Conservation (phyloP, 495 filamentous ascomycete genomes). For the Jackrogersella minutella region DNA sequence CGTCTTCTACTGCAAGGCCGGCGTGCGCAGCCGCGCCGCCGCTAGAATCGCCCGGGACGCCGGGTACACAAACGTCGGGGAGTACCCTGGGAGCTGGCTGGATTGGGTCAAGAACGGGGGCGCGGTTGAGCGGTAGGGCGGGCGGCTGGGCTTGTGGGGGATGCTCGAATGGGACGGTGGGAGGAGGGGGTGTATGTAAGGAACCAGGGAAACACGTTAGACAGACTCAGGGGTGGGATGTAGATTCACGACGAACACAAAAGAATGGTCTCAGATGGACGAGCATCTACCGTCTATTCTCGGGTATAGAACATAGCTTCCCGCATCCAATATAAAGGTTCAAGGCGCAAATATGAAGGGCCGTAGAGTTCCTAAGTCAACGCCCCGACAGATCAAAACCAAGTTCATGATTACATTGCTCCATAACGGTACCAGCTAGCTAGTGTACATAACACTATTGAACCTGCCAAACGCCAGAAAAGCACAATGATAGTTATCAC, state of each 20-base stretch:
- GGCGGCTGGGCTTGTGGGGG: not conserved
- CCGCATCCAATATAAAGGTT: not conserved
- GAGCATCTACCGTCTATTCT: not conserved
- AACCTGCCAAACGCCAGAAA: constrained; percentile 30
- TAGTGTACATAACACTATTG: constrained; percentile 32
- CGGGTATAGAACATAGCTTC: not conserved
- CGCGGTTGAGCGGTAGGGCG: constrained; percentile 59
- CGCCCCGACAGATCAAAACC: not conserved
- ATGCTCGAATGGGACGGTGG: not conserved
- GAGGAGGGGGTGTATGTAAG: not conserved
- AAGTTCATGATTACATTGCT: constrained; percentile 29
- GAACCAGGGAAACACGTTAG: no score
- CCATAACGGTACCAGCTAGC: constrained; percentile 31
- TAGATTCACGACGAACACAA: no score
- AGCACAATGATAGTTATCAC: not conserved
- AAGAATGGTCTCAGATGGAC: not conserved
- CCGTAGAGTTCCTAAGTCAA: no score
- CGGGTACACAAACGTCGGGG: constrained; percentile 76
- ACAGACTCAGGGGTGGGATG: not conserved
- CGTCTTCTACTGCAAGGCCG: constrained; percentile 93
- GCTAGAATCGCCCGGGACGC: constrained; percentile 78
- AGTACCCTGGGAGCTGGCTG: constrained; percentile 89
- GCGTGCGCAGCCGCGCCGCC: constrained; percentile 82
- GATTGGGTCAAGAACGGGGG: constrained; percentile 83
- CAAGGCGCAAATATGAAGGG: no score